Percentiles rank a stretch among this genome's conserved stretches.
Conservation (phyloP, 805 yeast genomes). For the Teunomyces aglyptinius region DNA sequence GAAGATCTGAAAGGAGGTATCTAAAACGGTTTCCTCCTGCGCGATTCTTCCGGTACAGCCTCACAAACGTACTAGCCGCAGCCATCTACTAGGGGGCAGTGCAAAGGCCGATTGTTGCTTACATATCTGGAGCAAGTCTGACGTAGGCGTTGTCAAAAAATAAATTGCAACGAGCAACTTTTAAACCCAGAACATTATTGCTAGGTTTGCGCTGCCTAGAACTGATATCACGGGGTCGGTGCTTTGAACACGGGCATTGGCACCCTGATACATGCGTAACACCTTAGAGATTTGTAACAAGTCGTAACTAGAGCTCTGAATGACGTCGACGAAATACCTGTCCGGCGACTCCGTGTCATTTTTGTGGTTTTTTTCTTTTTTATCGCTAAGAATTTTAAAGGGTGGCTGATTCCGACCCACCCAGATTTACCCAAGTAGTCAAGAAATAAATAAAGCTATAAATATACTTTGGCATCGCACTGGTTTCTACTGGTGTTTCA, state of each 20-base stretch:
- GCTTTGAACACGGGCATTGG: neutral
- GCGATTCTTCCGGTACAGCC: neutral
- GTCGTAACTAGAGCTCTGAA: neutral
- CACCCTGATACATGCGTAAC: neutral
- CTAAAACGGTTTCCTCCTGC: no score
- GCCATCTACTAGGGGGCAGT: neutral
- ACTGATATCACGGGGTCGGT: neutral
- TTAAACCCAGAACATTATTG: neutral
- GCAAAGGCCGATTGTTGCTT: neutral
- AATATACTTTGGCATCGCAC: neutral
- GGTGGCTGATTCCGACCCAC: neutral
- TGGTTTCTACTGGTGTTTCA: neutral
- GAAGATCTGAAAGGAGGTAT: no score
- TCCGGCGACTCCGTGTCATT: neutral
- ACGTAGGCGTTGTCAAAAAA: neutral
- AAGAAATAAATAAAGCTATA: neutral
- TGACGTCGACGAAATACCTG: neutral
- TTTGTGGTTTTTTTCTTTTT: neutral
- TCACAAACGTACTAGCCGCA: neutral
- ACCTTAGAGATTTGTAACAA: neutral
- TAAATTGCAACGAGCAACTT: neutral
- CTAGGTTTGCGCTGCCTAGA: neutral
- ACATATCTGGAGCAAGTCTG: neutral
- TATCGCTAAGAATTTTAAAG: neutral
- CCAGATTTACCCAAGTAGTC: neutral